These are phyloP conservation scores for Ballota nigra DNA, from an alignment of 257 asterid genomes.

Conservation along the genomic window DNA sequence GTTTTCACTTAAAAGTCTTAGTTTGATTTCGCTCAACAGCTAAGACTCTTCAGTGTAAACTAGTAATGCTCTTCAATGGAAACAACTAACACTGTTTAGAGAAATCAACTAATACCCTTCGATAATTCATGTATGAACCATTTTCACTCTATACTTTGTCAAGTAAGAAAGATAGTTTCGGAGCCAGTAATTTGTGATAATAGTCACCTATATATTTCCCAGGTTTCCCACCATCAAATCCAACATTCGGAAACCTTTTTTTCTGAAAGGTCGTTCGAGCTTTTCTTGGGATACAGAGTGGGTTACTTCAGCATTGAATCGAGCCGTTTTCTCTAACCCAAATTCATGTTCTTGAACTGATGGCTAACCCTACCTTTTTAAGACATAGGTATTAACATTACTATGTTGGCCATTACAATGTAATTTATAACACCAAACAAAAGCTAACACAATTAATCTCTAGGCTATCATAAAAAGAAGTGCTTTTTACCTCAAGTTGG, in stretches of 20 bases:
- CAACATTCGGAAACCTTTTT: neutral
- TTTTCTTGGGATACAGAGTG: neutral
- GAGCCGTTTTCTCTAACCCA: neutral
- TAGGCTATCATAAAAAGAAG: neutral
- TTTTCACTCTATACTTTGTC: no score
- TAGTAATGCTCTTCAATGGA: no score
- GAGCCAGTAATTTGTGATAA: neutral
- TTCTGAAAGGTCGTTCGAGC: neutral
- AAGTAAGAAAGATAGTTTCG: neutral
- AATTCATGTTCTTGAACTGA: neutral
- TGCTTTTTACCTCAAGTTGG: constrained; percentile 12
- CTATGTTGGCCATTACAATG: neutral
- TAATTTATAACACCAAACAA: neutral
- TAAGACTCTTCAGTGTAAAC: no score
- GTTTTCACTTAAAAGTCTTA: no score
- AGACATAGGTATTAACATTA: neutral
- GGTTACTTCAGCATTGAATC: neutral
- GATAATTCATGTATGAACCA: no score
- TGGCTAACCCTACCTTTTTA: no score
- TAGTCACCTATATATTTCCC: constrained; percentile 4
- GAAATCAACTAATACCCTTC: no score
- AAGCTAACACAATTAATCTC: neutral
- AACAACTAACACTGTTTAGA: no score
- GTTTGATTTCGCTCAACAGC: no score
- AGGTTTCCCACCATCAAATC: no score